Evolutionary conservation across 1,284 basidiomycete genomes (phyloP).

Genomic region (Schizopora paradoxa): DNA sequence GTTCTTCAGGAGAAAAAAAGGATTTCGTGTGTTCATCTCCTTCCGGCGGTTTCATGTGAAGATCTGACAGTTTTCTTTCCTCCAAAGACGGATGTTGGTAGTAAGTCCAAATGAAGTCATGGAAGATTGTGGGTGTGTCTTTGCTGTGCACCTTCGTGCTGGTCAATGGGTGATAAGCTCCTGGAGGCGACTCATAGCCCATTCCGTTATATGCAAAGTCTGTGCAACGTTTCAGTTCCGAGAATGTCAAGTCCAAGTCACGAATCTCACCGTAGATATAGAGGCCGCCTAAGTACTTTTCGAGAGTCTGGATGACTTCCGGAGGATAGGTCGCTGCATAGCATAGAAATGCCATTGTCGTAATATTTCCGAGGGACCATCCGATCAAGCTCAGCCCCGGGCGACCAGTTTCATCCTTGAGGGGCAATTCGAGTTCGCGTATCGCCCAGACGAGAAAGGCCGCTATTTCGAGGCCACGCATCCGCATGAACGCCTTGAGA

Average conservation of each 20-base stretch:
- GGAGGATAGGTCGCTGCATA: neutral
- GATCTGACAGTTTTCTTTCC: neutral
- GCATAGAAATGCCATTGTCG: constrained; percentile 10
- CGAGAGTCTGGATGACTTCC: constrained; percentile 1
- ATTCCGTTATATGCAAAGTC: constrained; percentile 4
- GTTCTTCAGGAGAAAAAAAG: neutral
- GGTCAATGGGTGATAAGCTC: constrained; percentile 11
- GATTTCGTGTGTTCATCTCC: too few relatives aligned
- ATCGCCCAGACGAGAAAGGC: constrained; percentile 17
- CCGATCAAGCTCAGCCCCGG: constrained; percentile 14
- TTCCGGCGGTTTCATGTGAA: neutral
- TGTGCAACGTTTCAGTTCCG: too few relatives aligned
- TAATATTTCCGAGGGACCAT: constrained; percentile 16
- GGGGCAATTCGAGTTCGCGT: constrained; percentile 10
- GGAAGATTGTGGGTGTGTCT: constrained; percentile 3
- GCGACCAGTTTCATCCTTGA: neutral
- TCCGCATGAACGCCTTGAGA: constrained; percentile 14
- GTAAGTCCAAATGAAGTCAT: constrained; percentile 9
- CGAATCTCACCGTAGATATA: constrained; percentile 11
- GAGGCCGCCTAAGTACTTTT: constrained; percentile 7
- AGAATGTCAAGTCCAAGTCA: neutral
- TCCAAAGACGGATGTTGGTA: neutral
- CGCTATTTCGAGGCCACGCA: constrained; percentile 16
- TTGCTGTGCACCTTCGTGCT: neutral
- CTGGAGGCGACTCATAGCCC: constrained; percentile 4